phyloP scores from a whole-genome alignment of 2,329 filamentous ascomycete genomes.

The Trichoderma asperellum region DNA sequence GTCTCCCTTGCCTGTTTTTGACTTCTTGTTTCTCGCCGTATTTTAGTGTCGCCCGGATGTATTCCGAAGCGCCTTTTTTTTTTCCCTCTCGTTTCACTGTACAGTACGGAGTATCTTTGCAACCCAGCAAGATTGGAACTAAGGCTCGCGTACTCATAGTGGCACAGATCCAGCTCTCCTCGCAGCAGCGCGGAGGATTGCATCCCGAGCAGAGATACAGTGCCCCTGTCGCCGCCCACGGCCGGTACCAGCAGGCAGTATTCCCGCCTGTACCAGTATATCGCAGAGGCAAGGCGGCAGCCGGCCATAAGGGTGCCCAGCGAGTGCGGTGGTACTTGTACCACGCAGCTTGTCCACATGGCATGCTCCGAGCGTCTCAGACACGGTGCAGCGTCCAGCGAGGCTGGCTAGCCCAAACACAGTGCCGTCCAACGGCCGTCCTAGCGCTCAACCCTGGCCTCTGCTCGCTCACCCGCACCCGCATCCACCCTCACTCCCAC shows the following conservation, averaged over 20 bases:
- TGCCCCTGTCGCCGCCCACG: not conserved
- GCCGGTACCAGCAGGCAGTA: not conserved
- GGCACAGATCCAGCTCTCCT: not conserved
- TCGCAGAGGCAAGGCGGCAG: not conserved
- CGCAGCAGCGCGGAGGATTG: not conserved
- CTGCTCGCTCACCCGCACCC: constrained; percentile 13
- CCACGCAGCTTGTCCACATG: constrained; percentile 12
- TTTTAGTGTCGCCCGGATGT: constrained; percentile 11
- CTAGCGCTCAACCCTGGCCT: not conserved
- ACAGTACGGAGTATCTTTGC: not conserved
- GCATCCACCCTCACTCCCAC: constrained; percentile 26
- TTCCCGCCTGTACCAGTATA: not conserved
- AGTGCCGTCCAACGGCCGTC: not conserved
- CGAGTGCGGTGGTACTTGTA: not conserved
- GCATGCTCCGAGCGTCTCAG: constrained; percentile 20
- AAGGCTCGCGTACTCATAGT: not conserved
- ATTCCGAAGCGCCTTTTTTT: not conserved
- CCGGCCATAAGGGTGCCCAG: too few relatives aligned
- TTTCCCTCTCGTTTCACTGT: not conserved
- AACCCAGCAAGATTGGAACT: not conserved
- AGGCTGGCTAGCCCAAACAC: constrained; percentile 12
- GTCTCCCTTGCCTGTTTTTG: not conserved
- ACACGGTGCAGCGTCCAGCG: constrained; percentile 19
- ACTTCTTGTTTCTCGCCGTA: constrained; percentile 1
- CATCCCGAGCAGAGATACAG: not conserved